A percentile compares a stretch with the other conserved stretches of the same genome.
Evolutionary conservation across 2,329 filamentous ascomycete species (phyloP).

Genomic region (Penicillium sp.): DNA sequence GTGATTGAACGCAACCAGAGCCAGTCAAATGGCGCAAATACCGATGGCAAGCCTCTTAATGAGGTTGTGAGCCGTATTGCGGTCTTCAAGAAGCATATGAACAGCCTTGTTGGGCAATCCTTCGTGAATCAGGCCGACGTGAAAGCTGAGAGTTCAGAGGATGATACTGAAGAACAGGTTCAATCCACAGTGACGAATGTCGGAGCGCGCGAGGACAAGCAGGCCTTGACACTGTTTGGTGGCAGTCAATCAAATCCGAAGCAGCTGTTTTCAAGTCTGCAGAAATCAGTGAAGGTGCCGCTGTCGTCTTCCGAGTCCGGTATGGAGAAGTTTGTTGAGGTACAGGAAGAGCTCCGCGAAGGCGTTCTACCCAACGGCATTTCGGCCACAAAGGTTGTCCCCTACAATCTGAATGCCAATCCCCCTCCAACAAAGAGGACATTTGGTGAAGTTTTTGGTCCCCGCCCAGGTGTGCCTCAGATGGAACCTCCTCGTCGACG

Average conservation of each 20-base stretch:
- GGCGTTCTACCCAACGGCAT: conserved; percentile 71
- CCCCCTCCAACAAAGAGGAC: conserved; percentile 36
- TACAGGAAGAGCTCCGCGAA: conserved; percentile 57
- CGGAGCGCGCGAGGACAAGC: conserved; percentile 49
- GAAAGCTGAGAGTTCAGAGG: conserved; percentile 36
- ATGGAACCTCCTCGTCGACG: conserved; percentile 43
- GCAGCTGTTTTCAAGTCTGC: conserved; percentile 83
- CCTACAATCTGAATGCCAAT: conserved; percentile 42
- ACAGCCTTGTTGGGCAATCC: conserved; percentile 63
- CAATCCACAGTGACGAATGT: conserved; percentile 38
- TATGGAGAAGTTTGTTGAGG: conserved; percentile 36
- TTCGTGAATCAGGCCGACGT: conserved; percentile 44
- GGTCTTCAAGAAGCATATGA: conserved; percentile 61
- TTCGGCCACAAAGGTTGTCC: conserved; percentile 63
- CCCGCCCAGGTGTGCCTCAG: conserved; percentile 37
- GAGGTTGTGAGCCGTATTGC: conserved; percentile 47
- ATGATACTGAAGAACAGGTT: conserved; percentile 35
- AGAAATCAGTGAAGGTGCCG: conserved; percentile 46
- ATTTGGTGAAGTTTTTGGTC: conserved; percentile 47
- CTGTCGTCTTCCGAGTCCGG: conserved; percentile 39
- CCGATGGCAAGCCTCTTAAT: conserved; percentile 30
- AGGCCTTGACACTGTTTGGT: conserved; percentile 73
- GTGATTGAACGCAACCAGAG: conserved; percentile 39
- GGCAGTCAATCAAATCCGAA: conserved; percentile 71
- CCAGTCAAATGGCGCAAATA: conserved; percentile 27